Evolutionary conservation across 1,284 basidiomycete species (phyloP).

Genomic region (Ceratobasidium theobromae): DNA sequence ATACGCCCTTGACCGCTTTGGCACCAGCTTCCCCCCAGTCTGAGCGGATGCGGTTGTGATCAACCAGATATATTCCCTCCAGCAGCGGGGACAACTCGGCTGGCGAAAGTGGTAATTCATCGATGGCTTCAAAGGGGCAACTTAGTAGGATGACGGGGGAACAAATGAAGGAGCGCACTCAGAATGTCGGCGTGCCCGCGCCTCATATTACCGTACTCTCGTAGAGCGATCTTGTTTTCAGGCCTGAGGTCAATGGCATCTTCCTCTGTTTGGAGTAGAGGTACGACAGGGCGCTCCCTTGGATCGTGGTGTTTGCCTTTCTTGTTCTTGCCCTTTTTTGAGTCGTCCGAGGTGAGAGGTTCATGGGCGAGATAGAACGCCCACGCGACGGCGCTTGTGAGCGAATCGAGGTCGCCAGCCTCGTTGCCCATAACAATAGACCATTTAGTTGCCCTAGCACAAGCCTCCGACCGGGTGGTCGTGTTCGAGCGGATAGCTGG

Average conservation of each 20-base stretch:
- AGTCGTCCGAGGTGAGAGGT: neutral
- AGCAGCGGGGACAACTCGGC: constrained; percentile 7
- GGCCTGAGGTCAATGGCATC: constrained; percentile 23
- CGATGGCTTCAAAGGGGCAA: neutral
- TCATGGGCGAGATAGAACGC: constrained; percentile 24
- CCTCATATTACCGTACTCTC: constrained; percentile 24
- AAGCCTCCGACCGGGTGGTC: constrained; percentile 10
- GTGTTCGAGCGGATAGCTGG: constrained; percentile 4
- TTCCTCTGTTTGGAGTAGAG: constrained; percentile 25
- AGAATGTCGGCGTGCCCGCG: constrained; percentile 28
- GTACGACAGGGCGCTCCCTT: constrained; percentile 14
- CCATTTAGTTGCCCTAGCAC: constrained; percentile 7
- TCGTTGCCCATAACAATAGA: constrained; percentile 31
- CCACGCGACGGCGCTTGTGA: constrained; percentile 24
- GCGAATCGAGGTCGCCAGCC: constrained; percentile 25
- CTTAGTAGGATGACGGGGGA: neutral
- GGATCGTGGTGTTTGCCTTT: neutral
- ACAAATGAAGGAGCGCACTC: neutral
- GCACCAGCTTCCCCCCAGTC: constrained; percentile 26
- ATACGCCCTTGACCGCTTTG: constrained; percentile 11
- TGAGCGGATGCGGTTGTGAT: constrained; percentile 20
- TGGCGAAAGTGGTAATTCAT: constrained; percentile 4
- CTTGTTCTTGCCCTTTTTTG: neutral
- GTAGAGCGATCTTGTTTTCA: constrained; percentile 23
- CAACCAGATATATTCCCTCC: constrained; percentile 13